These are phyloP conservation scores for Suillus americanus DNA, from an alignment of 768 basidiomycete genomes.

Conservation along the genomic window DNA sequence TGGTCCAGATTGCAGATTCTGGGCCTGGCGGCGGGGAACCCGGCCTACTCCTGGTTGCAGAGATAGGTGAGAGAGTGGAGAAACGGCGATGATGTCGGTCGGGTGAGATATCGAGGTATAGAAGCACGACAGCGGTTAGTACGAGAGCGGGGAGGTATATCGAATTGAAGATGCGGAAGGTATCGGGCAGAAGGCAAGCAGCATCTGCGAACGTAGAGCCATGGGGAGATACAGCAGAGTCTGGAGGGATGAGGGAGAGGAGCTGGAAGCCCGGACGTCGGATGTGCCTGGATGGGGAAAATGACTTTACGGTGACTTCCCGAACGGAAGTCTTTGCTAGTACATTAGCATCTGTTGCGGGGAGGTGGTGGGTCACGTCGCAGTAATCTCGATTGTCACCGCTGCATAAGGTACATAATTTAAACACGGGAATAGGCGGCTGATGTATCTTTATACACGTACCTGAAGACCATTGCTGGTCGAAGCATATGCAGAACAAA, in stretches of 20 bases:
- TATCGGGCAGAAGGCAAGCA: conserved; percentile 82
- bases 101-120: conserved; percentile 42
- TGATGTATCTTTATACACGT: conserved; percentile 15
- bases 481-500: conserved; percentile 70
- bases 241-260: conserved; percentile 57
- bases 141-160: conserved; percentile 66
- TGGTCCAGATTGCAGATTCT: conserved; percentile 37
- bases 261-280: conserved; percentile 82
- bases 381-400: conserved; percentile 95
- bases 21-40: conserved; percentile 26
- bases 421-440: conserved; percentile 5
- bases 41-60: conserved; percentile 29
- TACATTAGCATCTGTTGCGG: conserved; percentile 20
- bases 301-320: conserved; percentile 88
- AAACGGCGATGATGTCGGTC: conserved; percentile 16
- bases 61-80: conserved; percentile 31
- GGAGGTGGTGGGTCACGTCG: conserved; percentile 58
- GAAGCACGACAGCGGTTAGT: conserved; percentile 49
- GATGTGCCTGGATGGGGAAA: conserved; percentile 75
- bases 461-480: conserved; percentile 76
- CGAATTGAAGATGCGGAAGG: conserved; percentile 54
- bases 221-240: conserved; percentile 21
- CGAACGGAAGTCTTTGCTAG: conserved; percentile 39
- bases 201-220: conserved; percentile 55
- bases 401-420: conserved; percentile 37